Evolutionary conservation across 2,329 filamentous ascomycete species (phyloP).

Genomic region (Aureobasidium sp.): DNA sequence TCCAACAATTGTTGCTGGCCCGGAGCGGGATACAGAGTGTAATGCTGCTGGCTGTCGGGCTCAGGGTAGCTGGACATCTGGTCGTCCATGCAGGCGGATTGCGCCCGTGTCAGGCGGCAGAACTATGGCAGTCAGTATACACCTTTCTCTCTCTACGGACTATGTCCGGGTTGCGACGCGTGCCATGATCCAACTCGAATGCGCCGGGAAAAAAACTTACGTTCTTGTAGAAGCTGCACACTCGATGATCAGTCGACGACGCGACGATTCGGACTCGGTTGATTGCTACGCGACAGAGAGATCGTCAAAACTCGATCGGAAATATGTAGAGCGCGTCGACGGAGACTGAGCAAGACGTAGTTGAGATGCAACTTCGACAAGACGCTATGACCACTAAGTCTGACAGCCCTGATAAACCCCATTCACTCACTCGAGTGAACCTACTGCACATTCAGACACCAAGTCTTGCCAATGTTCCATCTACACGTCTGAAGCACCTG

Average conservation of each 20-base stretch:
- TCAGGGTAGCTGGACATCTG: constrained; percentile 32
- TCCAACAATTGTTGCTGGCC: constrained; percentile 29
- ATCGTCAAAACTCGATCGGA: background rate
- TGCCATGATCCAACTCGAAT: background rate
- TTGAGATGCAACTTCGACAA: background rate
- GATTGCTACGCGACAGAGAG: background rate
- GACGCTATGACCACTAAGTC: background rate
- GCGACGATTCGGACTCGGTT: background rate
- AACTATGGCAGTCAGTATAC: constrained; percentile 10
- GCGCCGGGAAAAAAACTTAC: constrained; percentile 11
- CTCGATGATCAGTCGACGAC: background rate
- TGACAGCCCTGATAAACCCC: background rate
- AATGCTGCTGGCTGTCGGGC: constrained; percentile 29
- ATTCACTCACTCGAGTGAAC: background rate
- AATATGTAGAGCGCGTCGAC: constrained; percentile 4
- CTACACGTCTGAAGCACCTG: background rate
- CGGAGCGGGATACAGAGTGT: constrained; percentile 28
- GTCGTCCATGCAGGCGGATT: constrained; percentile 15
- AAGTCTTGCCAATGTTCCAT: background rate
- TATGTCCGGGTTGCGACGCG: constrained; percentile 11
- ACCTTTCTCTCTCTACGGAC: background rate
- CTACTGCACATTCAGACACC: background rate
- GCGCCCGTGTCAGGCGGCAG: background rate
- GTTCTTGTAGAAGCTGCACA: background rate
- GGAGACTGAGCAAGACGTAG: background rate